Base-by-base conservation (phyloP, 1,139 yeast genomes). In the Suhomyces wounanorum region DNA sequence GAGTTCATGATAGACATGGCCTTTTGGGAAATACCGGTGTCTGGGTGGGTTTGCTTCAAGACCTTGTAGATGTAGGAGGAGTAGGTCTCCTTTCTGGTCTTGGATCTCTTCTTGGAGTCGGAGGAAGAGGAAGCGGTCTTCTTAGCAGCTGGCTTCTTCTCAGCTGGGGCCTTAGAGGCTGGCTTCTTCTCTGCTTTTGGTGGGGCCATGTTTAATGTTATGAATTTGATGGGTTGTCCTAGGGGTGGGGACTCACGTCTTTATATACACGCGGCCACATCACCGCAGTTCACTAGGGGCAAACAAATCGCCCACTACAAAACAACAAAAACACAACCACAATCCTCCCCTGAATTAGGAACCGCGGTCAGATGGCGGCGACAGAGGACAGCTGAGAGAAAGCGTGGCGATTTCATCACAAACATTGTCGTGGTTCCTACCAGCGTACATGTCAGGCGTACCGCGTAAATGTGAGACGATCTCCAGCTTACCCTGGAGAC, bases 1-100 rank as follows among this genome's bases (percentile, higher is more conserved):
- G 98, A 94, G 89, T 94, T 94, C 95, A 94, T 88, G 76, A 94
- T 94, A 55, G 97, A 91, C 97, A 94, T 94, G 64, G 99, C 97
- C 79, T 91, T 90, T 79, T 92, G 96, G 63, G 99, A 94, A 73
- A 94, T 94, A 91, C 99, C 99, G 59, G 99, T 94, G 77, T 94
- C 98, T 77, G 99, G 97, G 80, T 95, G 97, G 61, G 99, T 92
- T 84, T 94, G 97, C 82, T 92, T 90, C 77, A 92, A 86, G 65
- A 91, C 98, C 81, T 94, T 94, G 95, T 92, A 94, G 72, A 94
- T 94, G 81, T 94, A 94, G 59, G 98, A 91, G 61, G 97, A 91
- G 85, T 92, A 94, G 59, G 99, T 91, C 81, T 94, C 98, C 89
- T 91, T 92, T 87, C 99, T 90, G 68, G 95, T 81, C 88, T 92